A percentile compares a stretch with the other conserved stretches of the same genome.
Evolutionary conservation across 352 stramenopile genomes (phyloP).

Genomic region (Hyaloperonospora arabidopsidis): DNA sequence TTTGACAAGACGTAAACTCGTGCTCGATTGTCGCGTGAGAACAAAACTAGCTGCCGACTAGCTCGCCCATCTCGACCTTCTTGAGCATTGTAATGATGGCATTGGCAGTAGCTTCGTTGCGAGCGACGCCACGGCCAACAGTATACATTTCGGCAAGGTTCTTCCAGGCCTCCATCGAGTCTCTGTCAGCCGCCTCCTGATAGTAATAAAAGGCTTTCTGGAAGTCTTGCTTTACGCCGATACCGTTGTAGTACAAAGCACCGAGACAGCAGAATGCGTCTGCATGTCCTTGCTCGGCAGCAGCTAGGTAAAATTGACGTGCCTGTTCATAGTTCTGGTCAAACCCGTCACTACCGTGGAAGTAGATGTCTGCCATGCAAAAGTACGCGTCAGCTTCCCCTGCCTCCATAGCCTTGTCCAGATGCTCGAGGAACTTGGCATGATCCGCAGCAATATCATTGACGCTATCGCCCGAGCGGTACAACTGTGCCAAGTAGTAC

Average conservation of each 20-base stretch:
- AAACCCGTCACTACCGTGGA: constrained; percentile 73
- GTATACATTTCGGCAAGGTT: constrained; percentile 86
- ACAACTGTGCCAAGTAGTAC: constrained; percentile 84
- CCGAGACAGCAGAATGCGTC: constrained; percentile 78
- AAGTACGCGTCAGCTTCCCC: constrained; percentile 70
- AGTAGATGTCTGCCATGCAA: constrained; percentile 84
- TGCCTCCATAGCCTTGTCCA: constrained; percentile 54
- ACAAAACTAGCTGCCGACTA: too few relatives aligned
- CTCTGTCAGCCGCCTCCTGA: constrained; percentile 70
- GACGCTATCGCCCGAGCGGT: constrained; percentile 63
- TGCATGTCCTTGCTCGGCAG: constrained; percentile 54
- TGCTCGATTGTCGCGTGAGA: too few relatives aligned
- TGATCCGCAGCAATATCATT: constrained; percentile 39
- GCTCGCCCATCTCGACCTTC: constrained; percentile 31
- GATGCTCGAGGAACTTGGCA: constrained; percentile 51
- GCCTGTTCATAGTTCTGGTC: constrained; percentile 62
- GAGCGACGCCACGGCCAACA: constrained; percentile 59
- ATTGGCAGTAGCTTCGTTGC: constrained; percentile 69
- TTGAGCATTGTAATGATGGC: constrained; percentile 84
- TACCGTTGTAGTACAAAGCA: constrained; percentile 69
- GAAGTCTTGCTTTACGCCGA: constrained; percentile 61
- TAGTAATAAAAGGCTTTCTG: constrained; percentile 82
- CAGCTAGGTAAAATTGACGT: constrained; percentile 56
- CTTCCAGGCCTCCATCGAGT: constrained; percentile 85
- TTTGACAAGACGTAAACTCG: too few relatives aligned